Conservation (phyloP, 495 filamentous ascomycete genomes). For the Hypoxylon cercidicola region DNA sequence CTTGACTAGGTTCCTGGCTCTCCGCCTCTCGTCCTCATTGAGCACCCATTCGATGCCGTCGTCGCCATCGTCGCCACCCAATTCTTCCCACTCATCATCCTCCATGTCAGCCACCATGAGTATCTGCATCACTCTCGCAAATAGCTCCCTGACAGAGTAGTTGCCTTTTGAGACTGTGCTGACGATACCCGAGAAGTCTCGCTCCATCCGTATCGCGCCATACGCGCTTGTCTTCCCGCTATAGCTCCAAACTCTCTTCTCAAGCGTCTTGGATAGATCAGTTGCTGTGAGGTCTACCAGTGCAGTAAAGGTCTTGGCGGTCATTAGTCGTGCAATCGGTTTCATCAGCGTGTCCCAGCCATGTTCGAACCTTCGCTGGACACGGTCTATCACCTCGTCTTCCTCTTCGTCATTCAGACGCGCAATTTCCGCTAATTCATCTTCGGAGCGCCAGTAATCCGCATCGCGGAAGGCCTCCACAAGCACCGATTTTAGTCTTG, state of each 20-base stretch:
- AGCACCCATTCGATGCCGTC: conserved; percentile 65
- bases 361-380: conserved; percentile 77
- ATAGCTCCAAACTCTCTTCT: conserved; percentile 91
- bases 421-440: conserved; percentile 60
- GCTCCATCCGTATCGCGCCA: conserved; percentile 86
- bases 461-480: conserved; percentile 90
- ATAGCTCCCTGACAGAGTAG: conserved; percentile 83
- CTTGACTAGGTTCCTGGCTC: conserved; percentile 61
- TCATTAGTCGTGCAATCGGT: conserved; percentile 87
- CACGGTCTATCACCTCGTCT: conserved; percentile 64
- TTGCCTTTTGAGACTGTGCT: conserved; percentile 77
- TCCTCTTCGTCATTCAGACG: conserved; percentile 62
- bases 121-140: conserved; percentile 84
- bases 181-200: conserved; percentile 85
- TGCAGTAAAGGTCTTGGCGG: conserved; percentile 71
- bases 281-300: conserved; percentile 76
- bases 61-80: conserved; percentile 51
- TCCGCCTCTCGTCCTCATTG: conserved; percentile 63
- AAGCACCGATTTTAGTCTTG: conserved; percentile 84
- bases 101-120: conserved; percentile 94
- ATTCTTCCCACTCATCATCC: conserved; percentile 94
- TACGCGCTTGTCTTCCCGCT: conserved; percentile 82
- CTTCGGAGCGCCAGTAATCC: conserved; percentile 73
- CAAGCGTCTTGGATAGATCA: conserved; percentile 78
- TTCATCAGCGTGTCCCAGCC: conserved; percentile 86